Base-by-base conservation (phyloP, 331 rosid species). In the Acacia concinna region DNA sequence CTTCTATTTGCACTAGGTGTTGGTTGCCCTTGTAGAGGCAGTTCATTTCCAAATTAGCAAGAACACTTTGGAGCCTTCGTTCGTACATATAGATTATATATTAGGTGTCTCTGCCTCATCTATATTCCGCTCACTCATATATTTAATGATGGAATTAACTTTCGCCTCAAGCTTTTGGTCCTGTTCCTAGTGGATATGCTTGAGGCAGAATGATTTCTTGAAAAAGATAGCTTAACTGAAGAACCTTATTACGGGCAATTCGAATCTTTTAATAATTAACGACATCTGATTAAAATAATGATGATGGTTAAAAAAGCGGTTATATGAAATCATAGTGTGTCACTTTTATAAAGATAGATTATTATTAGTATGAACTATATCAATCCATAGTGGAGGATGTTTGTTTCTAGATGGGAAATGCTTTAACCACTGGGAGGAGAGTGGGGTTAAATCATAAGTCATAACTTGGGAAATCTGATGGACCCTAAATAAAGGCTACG, bases 1-100 rank as follows among this genome's bases (percentile, higher is more conserved):
- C 27, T 37, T 62, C 27, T 76, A 76, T 62, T 76, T 80, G 68
- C 65, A 47, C 76, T 17, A 54, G 14, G 6, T 41, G 74, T 54
- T 80, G 60, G 62, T 52, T 76, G 78, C 59, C 82, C 82, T 38
- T 62, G 52, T 44, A 74, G 71, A 82, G 52, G 69, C 73, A 3
- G 64, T 56, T 21, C 79, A 32, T 79, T 66, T 60, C 74, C 64
- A 46, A 65, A 57, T 12, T 75, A 64, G 80, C 76, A 64, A 64
- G 72, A 41, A 59, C 70, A 59, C 60, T 63, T 52, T 70, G 74
- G 77, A 75, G 72, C 49, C 31, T 44, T 73, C 23, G 40, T 86
- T n/a, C n/a, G n/a, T n/a, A n/a, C n/a, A 76, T 81, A 76, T 79
- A 79, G 77, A 79, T 31, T 79, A 25, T 77, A 23, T 73, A 75